A percentile compares a stretch with the other conserved stretches of the same genome.
Evolutionary conservation across 805 yeast genomes (phyloP).

Genomic region (Zygoascus flipseniorum): DNA sequence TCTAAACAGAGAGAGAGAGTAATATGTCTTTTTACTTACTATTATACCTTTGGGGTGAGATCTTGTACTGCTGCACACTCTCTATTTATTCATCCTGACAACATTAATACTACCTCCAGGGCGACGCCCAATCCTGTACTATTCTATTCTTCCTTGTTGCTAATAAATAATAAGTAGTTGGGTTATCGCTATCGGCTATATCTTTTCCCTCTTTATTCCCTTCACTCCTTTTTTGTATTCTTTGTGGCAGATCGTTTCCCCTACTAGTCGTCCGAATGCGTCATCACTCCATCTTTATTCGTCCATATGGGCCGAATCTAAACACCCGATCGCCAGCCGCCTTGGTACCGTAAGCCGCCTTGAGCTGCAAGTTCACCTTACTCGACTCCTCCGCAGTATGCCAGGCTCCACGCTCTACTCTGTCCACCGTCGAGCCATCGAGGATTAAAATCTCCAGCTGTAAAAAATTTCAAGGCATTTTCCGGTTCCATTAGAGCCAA

Average conservation of each 20-base stretch:
- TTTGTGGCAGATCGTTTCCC: neutral
- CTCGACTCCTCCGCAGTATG: conserved; percentile 37
- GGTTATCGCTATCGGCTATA: neutral
- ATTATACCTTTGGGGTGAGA: neutral
- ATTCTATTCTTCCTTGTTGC: neutral
- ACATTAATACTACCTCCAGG: neutral
- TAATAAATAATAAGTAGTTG: neutral
- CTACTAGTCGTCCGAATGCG: neutral
- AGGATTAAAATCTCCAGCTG: conserved; percentile 40
- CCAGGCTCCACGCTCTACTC: conserved; percentile 74
- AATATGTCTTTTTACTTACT: neutral
- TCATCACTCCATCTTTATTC: neutral
- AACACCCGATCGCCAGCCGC: neutral
- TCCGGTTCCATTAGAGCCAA: conserved; percentile 61
- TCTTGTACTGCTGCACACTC: neutral
- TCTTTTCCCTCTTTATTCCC: neutral
- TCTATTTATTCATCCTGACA: neutral
- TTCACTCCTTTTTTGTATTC: neutral
- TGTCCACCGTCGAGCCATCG: conserved; percentile 67
- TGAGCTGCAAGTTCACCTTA: neutral
- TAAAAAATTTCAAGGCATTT: conserved; percentile 51
- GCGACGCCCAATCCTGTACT: neutral
- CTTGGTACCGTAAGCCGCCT: neutral
- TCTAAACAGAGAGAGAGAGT: neutral
- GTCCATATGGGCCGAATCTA: neutral